Evolutionary conservation across 2,329 filamentous ascomycete species (phyloP), one percentile per base, ranked within the genome.

Genomic region (Hymenoscyphus occultus): DNA sequence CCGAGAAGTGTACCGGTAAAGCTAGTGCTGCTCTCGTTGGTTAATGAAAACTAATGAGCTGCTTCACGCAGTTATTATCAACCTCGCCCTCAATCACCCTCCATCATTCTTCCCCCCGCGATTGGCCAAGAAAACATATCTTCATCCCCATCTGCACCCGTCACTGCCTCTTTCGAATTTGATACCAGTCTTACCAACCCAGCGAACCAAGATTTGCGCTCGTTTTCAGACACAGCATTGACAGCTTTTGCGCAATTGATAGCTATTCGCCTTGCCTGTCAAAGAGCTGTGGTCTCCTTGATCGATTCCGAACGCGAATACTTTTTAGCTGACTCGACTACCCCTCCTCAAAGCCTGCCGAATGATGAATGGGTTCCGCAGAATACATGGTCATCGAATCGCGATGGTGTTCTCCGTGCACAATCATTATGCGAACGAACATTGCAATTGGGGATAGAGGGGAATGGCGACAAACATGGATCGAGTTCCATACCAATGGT

Each of bases 201-300:
- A 10, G 45, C n/a, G 19, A 22, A 6, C 22, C 45, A 51, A 13
- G n/a, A 51, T 51, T 19, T 12, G n/a, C 45, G 45, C 19, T 22
- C 45, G 22, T 80, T 73, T 77, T 79, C 14, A 74, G 77, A 80
- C 70, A 79, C 78, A 1, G 78, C 77, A 32, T 76, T 83, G 19
- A 76, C 77, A 13, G 77, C 78, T 2, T 77, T 80, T 62, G 74
- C 82, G 1, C 83, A 85, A 71, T 75, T 85, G 16, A 80, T 78
- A 12, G 78, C 82, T 0, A 74, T 84, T 12, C 77, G 81, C 0
- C 73, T 85, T 58, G 74, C 77, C 28, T 78, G 78, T 28, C 78
- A 80, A 64, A 77, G 82, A 28, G 78, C 76, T 56, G 78, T 84
- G 68, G 77, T 84, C 28, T 81, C 80, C 31, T 65, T 74, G 5